Percentiles rank a stretch among this genome's conserved stretches.
Conservation (phyloP, 2,329 filamentous ascomycete species). For the Zarea fungicola region DNA sequence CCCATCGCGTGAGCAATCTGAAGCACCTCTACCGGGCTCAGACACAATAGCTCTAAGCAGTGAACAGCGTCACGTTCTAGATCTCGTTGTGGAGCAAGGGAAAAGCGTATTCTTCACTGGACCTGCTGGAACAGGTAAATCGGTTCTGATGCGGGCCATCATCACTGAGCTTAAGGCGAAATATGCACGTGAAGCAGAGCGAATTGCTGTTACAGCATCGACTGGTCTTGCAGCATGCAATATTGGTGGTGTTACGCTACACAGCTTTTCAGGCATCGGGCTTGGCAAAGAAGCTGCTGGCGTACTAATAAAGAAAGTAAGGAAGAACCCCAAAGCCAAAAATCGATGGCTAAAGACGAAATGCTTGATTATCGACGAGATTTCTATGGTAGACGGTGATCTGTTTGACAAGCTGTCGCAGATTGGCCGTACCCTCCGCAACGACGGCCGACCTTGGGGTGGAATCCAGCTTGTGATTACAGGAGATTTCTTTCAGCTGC, state of each 20-base stretch:
- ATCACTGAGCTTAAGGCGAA: conserved; percentile 77
- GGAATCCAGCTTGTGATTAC: conserved; percentile 95
- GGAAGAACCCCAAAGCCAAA: conserved; percentile 80
- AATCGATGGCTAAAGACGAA: conserved; percentile 85
- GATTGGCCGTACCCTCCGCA: conserved; percentile 78
- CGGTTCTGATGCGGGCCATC: conserved; percentile 88
- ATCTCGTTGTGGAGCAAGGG: conserved; percentile 71
- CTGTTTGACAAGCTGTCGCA: conserved; percentile 93
- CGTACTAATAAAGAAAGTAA: conserved; percentile 83
- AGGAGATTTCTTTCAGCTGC: conserved; percentile 95
- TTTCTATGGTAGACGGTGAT: conserved; percentile 97
- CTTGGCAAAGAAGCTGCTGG: conserved; percentile 83
- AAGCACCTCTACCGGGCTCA: conserved; percentile 33
- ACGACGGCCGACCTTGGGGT: conserved; percentile 88
- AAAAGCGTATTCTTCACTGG: conserved; percentile 98
- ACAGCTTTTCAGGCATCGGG: conserved; percentile 94
- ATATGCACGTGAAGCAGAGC: conserved; percentile 69
- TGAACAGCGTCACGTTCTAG: conserved; percentile 79
- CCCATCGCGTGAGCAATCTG: conserved; percentile 29
- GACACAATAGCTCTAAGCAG: conserved; percentile 66
- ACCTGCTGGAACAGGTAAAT: conserved; percentile 94
- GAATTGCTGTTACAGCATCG: conserved; percentile 89
- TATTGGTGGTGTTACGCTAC: conserved; percentile 89
- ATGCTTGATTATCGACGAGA: conserved; percentile 84
- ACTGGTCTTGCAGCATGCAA: conserved; percentile 96